A percentile compares a stretch with the other conserved stretches of the same genome.
phyloP scores from a whole-genome alignment of 1,139 yeast species.

The Hansenula lynferdii region DNA sequence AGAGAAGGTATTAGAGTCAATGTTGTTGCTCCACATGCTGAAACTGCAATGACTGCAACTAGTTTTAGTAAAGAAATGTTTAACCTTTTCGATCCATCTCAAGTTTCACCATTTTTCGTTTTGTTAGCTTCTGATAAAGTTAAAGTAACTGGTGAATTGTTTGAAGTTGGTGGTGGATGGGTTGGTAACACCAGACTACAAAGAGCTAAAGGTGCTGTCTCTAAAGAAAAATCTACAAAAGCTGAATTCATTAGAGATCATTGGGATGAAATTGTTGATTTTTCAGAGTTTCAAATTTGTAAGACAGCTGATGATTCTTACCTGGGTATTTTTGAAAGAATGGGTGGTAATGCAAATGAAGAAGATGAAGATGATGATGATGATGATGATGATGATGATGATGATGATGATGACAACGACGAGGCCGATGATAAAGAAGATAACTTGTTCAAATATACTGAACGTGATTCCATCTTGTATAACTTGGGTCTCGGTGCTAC shows the following conservation, averaged over 20 bases:
- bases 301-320: conserved; percentile 77
- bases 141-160: conserved; percentile 62
- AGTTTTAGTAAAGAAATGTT: conserved; percentile 73
- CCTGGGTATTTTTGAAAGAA: conserved; percentile 68
- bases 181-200: conserved; percentile 94
- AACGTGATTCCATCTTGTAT: conserved; percentile 75
- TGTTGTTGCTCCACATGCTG: conserved; percentile 95
- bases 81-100: conserved; percentile 82
- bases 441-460: conserved; percentile 44
- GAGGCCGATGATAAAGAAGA: conserved; percentile 34
- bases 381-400: conserved; percentile 42
- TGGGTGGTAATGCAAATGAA: conserved; percentile 49
- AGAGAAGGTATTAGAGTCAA: conserved; percentile 73
- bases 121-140: conserved; percentile 71
- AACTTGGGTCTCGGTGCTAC: conserved; percentile 89
- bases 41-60: conserved; percentile 93
- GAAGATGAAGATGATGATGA: conserved; percentile 32
- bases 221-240: conserved; percentile 43
- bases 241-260: conserved; percentile 71
- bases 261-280: conserved; percentile 64
- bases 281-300: conserved; percentile 38
- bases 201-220: conserved; percentile 81
- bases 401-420: conserved; percentile 26
- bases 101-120: conserved; percentile 87
- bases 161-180: conserved; percentile 90